A percentile compares a stretch with the other conserved stretches of the same genome.
Evolutionary conservation across 2,329 filamentous ascomycete species (phyloP).

Genomic region (Capronia americana): DNA sequence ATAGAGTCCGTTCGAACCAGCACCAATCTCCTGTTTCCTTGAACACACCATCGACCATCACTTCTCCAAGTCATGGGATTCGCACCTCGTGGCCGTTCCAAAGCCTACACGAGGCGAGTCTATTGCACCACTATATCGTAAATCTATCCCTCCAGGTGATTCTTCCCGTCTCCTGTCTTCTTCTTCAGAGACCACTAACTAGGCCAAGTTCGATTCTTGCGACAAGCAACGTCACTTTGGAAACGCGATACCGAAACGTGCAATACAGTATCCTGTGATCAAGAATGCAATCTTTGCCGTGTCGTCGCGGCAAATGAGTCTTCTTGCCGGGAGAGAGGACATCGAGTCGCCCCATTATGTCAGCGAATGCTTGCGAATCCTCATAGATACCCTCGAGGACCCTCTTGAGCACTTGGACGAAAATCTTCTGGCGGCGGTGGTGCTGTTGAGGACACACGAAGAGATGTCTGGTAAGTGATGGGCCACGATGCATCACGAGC

Average conservation of each 20-base stretch:
- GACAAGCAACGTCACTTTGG: slow-evolving; percentile 50
- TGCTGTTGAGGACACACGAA: slow-evolving; percentile 58
- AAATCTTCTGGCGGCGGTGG: slow-evolving; percentile 56
- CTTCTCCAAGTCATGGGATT: slow-evolving; percentile 21
- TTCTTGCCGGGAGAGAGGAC: slow-evolving; percentile 49
- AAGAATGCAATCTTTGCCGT: slow-evolving; percentile 56
- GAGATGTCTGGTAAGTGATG: slow-evolving; percentile 44
- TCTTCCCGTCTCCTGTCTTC: slow-evolving; percentile 7
- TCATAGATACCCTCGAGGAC: slow-evolving; percentile 54
- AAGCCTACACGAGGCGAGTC: slow-evolving; percentile 43
- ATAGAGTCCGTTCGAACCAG: slow-evolving; percentile 2
- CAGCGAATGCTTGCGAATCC: slow-evolving; percentile 54
- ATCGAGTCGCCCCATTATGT: slow-evolving; percentile 54
- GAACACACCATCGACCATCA: neutral
- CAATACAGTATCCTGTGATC: slow-evolving; percentile 55
- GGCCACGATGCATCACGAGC: neutral
- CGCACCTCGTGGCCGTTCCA: slow-evolving; percentile 25
- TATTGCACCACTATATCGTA: slow-evolving; percentile 46
- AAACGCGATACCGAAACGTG: slow-evolving; percentile 55
- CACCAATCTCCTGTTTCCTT: slow-evolving; percentile 11
- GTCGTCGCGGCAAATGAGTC: slow-evolving; percentile 53
- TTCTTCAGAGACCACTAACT: neutral
- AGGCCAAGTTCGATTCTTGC: slow-evolving; percentile 45
- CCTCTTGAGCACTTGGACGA: slow-evolving; percentile 54
- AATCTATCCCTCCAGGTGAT: slow-evolving; percentile 46